Evolutionary conservation across 164 flowering plant genomes (phyloP), one percentile per base, ranked within the genome.

Genomic region (Platanus orientalis): DNA sequence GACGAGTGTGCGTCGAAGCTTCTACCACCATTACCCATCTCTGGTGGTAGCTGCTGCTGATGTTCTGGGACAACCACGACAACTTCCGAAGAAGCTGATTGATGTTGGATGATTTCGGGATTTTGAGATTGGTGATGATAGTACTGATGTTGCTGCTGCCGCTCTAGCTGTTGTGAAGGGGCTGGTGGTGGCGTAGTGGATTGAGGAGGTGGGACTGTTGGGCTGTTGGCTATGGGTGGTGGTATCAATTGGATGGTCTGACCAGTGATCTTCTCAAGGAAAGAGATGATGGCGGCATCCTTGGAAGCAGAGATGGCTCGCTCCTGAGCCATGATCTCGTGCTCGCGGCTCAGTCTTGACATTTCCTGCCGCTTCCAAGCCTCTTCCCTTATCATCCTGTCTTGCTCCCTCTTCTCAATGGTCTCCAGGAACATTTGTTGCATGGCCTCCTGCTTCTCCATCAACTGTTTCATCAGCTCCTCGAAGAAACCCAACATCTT

Each of bases 321-420:
- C 55, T 89, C 96, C 42, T 83, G 88, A 24, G 89, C 80, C 72
- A 80, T 64, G 26, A 81, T 64, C 27, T 83, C 90, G 54, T 85
- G 92, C 57, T 86, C 92, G 1, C 78, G 72, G 44, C 53, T 62
- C 3, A 85, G 55, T 61, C 92, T 75, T 0, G 81, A 75, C 79
- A 80, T 78, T 72, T 89, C 90, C 62, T 86, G 89, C 26, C 75
- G 71, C 76, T 73, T 85, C 96, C 96, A 89, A 17, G 84, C 85
- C 29, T 89, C 96, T 65, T 86, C 96, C 56, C 90, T 71, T 2
- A 77, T 72, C 78, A 80, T 71, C 54, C 96, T 69, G 6, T 84
- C 96, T 51, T 80, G 84, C 69, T 89, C 96, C 63, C 86, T 77
- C 75, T 82, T 86, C 72, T 89, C 92, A 6, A 89, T 76, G 7